A percentile compares a stretch with the other conserved stretches of the same genome.
Evolutionary conservation across 805 yeast species (phyloP).

Genomic region (Starmera pachycereana): DNA sequence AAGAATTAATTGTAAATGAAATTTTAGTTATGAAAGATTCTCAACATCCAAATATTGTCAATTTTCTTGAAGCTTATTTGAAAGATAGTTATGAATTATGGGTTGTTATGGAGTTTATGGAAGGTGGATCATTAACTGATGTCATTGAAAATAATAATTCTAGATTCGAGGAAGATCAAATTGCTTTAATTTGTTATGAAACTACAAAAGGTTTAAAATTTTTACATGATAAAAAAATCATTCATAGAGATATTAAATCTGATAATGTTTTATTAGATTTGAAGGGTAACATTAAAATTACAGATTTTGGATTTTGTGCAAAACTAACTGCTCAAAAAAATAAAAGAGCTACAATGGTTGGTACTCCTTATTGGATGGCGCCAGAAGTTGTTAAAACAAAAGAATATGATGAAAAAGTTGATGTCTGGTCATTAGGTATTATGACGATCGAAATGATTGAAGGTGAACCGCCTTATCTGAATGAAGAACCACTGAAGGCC

Average conservation of each 20-base stretch:
- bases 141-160: conserved; percentile 82
- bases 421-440: conserved; percentile 96
- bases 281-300: conserved; percentile 79
- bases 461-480: conserved; percentile 96
- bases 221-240: conserved; percentile 83
- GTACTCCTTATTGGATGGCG: conserved; percentile 99
- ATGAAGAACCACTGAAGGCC: conserved; percentile 93
- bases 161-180: conserved; percentile 70
- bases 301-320: conserved; percentile 98
- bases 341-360: conserved; percentile 97
- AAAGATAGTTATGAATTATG: conserved; percentile 75
- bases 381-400: conserved; percentile 96
- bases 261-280: conserved; percentile 85
- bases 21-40: conserved; percentile 95
- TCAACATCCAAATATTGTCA: conserved; percentile 90
- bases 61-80: conserved; percentile 83
- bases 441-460: conserved; percentile 99
- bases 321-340: conserved; percentile 74
- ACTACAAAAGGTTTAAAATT: conserved; percentile 87
- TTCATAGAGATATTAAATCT: conserved; percentile 94
- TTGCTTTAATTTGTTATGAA: conserved; percentile 84
- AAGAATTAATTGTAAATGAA: conserved; percentile 92
- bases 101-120: conserved; percentile 99
- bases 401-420: conserved; percentile 95
- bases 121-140: conserved; percentile 96